Conservation (phyloP, 2,329 filamentous ascomycete genomes). For the Xylaria sp. region DNA sequence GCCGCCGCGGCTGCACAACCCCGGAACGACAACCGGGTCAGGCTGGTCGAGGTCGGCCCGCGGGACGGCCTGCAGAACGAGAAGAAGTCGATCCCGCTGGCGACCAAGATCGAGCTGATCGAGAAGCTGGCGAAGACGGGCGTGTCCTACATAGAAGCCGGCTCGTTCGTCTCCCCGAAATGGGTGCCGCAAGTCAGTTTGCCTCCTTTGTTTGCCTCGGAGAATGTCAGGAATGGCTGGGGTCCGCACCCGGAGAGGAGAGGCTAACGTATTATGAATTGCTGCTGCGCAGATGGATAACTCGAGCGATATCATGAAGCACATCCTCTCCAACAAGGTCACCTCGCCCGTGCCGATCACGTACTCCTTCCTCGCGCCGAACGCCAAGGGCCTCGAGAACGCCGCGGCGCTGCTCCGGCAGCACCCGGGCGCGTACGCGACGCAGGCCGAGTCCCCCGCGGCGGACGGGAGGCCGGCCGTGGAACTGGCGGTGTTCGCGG, state of each 20-base stretch:
- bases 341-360: slow-evolving; percentile 60
- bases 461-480: slow-evolving; percentile 51
- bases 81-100: slow-evolving; percentile 58
- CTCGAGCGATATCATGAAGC: slow-evolving; percentile 72
- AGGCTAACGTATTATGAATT: slow-evolving; percentile 17
- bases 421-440: slow-evolving; percentile 53
- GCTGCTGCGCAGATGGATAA: slow-evolving; percentile 67
- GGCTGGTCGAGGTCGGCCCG: slow-evolving; percentile 69
- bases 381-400: slow-evolving; percentile 70
- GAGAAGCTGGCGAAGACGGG: slow-evolving; percentile 59
- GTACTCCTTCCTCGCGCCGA: slow-evolving; percentile 82
- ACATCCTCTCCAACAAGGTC: slow-evolving; percentile 63
- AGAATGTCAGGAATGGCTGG: not conserved
- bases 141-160: slow-evolving; percentile 64
- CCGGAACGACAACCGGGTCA: slow-evolving; percentile 34
- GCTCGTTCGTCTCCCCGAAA: slow-evolving; percentile 68
- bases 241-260: no score
- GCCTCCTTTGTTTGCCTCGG: not conserved
- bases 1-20: slow-evolving; percentile 11
- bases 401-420: slow-evolving; percentile 57
- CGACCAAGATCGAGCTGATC: slow-evolving; percentile 66
- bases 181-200: slow-evolving; percentile 65
- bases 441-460: slow-evolving; percentile 51
- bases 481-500: slow-evolving; percentile 81
- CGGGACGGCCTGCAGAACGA: slow-evolving; percentile 73